A percentile compares a stretch with the other conserved stretches of the same genome.
phyloP scores from a whole-genome alignment of 139 green algal species.

The Picochlorum sp. region DNA sequence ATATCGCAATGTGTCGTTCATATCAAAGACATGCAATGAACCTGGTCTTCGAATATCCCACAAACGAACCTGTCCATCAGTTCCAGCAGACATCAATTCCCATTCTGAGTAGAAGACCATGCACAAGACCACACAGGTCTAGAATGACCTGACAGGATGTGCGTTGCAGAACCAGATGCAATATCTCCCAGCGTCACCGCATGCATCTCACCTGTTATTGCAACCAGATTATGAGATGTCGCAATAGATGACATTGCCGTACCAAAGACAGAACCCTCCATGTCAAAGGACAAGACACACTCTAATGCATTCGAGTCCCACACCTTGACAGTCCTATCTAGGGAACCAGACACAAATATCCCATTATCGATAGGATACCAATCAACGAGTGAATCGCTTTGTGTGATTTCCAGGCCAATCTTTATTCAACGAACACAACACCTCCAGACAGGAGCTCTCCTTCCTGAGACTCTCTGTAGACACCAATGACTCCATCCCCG shows the following conservation, averaged over 20 bases:
- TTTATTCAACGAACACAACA: slow-evolving; percentile 10
- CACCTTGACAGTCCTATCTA: slow-evolving; percentile 56
- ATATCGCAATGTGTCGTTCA: slow-evolving; percentile 31
- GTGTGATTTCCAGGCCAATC: slow-evolving; percentile 22
- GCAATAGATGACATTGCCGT: slow-evolving; percentile 60
- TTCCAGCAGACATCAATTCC: slow-evolving; percentile 54
- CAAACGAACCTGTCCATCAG: slow-evolving; percentile 50
- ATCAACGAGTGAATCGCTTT: slow-evolving; percentile 35
- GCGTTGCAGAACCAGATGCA: slow-evolving; percentile 51
- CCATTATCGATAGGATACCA: slow-evolving; percentile 87
- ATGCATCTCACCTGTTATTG: slow-evolving; percentile 39
- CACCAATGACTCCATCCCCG: slow-evolving; percentile 34
- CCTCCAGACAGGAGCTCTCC: neutral
- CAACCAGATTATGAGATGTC: slow-evolving; percentile 52
- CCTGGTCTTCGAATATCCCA: slow-evolving; percentile 69
- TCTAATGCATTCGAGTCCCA: slow-evolving; percentile 70
- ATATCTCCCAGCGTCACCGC: slow-evolving; percentile 58
- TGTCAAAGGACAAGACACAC: slow-evolving; percentile 45
- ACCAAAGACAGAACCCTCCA: slow-evolving; percentile 47
- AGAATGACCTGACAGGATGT: slow-evolving; percentile 67
- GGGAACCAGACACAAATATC: slow-evolving; percentile 52
- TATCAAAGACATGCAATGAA: slow-evolving; percentile 47
- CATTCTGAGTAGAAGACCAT: slow-evolving; percentile 62
- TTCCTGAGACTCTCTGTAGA: slow-evolving; percentile 40
- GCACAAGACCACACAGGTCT: slow-evolving; percentile 44